phyloP scores from a whole-genome alignment of 2,329 filamentous ascomycete species.

The Leptosphaerulina australis region DNA sequence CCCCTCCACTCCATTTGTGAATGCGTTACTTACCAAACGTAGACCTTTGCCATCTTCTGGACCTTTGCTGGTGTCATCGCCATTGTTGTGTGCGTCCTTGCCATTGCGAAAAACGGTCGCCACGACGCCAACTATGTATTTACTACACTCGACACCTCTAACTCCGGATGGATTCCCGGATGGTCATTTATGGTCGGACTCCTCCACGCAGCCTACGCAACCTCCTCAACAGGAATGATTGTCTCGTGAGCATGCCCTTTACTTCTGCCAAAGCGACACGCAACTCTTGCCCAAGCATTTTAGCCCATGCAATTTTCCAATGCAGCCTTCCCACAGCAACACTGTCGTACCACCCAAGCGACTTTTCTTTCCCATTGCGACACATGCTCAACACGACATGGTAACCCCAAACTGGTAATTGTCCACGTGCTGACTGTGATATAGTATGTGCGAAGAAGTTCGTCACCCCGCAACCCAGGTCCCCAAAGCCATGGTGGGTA shows the following conservation, averaged over 20 bases:
- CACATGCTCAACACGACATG: conserved; percentile 23
- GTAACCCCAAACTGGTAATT: conserved; percentile 17
- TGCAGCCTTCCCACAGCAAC: conserved; percentile 27
- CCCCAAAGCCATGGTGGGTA: conserved; percentile 73
- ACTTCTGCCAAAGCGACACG: conserved; percentile 42
- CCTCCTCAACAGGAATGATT: conserved; percentile 79
- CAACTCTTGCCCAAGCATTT: conserved; percentile 18
- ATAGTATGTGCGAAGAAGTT: conserved; percentile 77
- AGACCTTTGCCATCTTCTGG: conserved; percentile 76
- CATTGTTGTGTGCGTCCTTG: conserved; percentile 67
- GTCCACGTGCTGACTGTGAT: conserved; percentile 34
- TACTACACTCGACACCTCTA: conserved; percentile 66
- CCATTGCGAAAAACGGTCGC: conserved; percentile 71
- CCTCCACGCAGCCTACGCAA: conserved; percentile 74
- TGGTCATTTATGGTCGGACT: conserved; percentile 78
- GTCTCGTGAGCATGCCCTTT: conserved; percentile 64
- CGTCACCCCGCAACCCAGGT: conserved; percentile 69
- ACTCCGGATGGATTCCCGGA: conserved; percentile 71
- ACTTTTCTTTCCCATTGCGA: conserved; percentile 26
- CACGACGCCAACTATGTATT: conserved; percentile 68
- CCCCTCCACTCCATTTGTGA: conserved; percentile 21
- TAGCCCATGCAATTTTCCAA: conserved; percentile 30
- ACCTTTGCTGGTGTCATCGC: conserved; percentile 73
- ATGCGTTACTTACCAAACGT: conserved; percentile 29
- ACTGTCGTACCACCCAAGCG: conserved; percentile 20